phyloP scores from a whole-genome alignment of 768 basidiomycete genomes.

The Rubroboletus satanas region DNA sequence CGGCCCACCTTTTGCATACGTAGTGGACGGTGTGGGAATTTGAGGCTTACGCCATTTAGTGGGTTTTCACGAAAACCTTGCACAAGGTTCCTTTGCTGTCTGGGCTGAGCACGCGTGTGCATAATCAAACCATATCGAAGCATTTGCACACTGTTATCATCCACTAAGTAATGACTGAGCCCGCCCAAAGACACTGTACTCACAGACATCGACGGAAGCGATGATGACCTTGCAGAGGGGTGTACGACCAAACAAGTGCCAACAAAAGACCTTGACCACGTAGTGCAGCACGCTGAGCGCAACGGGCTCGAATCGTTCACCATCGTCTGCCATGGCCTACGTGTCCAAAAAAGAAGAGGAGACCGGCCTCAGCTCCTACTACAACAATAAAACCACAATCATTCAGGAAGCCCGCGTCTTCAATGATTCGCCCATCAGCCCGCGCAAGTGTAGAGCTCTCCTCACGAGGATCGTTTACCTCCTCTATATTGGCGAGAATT shows the following conservation, averaged over 20 bases:
- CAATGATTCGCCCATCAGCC: conserved; percentile 99
- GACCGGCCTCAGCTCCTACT: conserved; percentile 84
- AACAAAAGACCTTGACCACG: conserved; percentile 26
- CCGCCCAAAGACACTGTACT: not conserved
- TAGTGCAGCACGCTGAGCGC: conserved; percentile 8
- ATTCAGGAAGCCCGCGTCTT: conserved; percentile 98
- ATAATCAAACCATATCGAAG: not conserved
- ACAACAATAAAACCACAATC: conserved; percentile 97
- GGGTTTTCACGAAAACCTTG: too few species aligned
- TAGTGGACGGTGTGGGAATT: too few species aligned
- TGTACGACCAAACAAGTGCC: conserved; percentile 19
- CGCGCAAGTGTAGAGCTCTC: conserved; percentile 92
- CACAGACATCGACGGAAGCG: not conserved
- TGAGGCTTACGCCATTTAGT: too few species aligned
- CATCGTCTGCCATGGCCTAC: conserved; percentile 64
- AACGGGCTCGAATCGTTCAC: conserved; percentile 11
- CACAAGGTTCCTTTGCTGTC: too few species aligned
- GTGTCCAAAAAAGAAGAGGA: conserved; percentile 97
- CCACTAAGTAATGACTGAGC: not conserved
- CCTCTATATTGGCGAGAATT: conserved; percentile 93
- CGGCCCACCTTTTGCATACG: too few species aligned
- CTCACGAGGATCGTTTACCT: conserved; percentile 96
- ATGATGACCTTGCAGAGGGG: too few species aligned
- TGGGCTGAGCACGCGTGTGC: not conserved
- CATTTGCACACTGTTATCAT: not conserved